A percentile compares a stretch with the other conserved stretches of the same genome.
Evolutionary conservation across 1,284 basidiomycete species (phyloP).

Genomic region (Trichosporon sp.): DNA sequence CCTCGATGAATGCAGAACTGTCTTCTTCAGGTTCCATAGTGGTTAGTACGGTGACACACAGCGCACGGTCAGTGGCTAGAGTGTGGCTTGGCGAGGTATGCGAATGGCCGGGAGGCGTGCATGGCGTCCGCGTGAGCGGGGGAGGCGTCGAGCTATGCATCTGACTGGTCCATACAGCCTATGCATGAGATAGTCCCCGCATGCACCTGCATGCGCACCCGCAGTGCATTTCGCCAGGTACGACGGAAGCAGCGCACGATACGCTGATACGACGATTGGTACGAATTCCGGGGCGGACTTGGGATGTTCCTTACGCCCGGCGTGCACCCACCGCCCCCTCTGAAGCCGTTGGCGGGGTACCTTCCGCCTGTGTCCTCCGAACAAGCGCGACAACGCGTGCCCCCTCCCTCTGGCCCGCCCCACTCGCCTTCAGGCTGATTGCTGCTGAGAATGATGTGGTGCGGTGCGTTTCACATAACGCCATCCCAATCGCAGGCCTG

Average conservation of each 20-base stretch:
- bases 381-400: no score
- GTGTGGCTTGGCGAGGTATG: slow-evolving; percentile 3
- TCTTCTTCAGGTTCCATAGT: no score
- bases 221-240: no score
- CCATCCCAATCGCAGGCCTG: background rate
- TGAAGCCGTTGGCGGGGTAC: background rate
- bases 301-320: background rate
- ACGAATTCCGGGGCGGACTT: slow-evolving; percentile 9
- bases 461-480: background rate
- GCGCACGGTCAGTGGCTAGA: background rate
- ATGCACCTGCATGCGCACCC: no score
- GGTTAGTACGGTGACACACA: background rate
- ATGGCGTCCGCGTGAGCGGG: background rate
- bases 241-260: no score
- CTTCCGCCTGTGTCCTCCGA: background rate
- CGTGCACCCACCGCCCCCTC: no score
- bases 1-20: background rate
- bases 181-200: no score
- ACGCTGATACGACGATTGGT: background rate
- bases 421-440: background rate
- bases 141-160: no score
- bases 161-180: no score
- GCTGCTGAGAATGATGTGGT: no score
- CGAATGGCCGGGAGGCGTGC: background rate
- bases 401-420: background rate